Evolutionary conservation across 176 grass and related monocot species (phyloP).

Genomic region (Ensete glaucum): DNA sequence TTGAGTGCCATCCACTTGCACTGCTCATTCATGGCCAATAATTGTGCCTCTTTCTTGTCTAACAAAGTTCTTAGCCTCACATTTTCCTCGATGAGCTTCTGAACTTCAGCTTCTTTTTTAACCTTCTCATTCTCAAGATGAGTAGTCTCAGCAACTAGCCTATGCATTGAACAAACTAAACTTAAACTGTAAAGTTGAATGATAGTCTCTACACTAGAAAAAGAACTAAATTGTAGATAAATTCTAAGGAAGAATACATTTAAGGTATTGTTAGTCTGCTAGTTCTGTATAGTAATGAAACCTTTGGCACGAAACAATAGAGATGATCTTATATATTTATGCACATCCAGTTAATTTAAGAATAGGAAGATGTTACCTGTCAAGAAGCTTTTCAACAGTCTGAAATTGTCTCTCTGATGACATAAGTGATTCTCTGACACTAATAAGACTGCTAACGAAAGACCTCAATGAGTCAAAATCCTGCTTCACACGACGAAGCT

Average conservation of each 20-base stretch:
- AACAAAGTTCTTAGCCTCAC: slow-evolving; percentile 16
- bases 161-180: neutral
- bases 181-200: too few relatives aligned
- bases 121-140: neutral
- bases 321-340: too few relatives aligned
- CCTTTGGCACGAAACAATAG: too few relatives aligned
- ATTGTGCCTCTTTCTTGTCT: slow-evolving; percentile 18
- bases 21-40: slow-evolving; percentile 17
- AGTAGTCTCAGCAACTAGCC: slow-evolving; percentile 4
- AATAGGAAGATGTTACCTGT: slow-evolving; percentile 34
- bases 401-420: slow-evolving; percentile 89
- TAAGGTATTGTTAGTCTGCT: too few relatives aligned
- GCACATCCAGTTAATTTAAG: neutral
- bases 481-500: slow-evolving; percentile 76
- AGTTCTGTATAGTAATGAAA: too few relatives aligned
- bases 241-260: too few relatives aligned
- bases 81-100: slow-evolving; percentile 20
- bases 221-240: neutral
- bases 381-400: slow-evolving; percentile 76
- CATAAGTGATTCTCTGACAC: slow-evolving; percentile 72
- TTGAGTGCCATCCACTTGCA: slow-evolving; percentile 6
- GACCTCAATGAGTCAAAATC: slow-evolving; percentile 80
- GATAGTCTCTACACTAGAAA: too few relatives aligned
- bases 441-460: slow-evolving; percentile 64
- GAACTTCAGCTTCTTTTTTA: slow-evolving; percentile 10